Conservation (phyloP, 106 monocot species). For the Xerophyta viscosa region DNA sequence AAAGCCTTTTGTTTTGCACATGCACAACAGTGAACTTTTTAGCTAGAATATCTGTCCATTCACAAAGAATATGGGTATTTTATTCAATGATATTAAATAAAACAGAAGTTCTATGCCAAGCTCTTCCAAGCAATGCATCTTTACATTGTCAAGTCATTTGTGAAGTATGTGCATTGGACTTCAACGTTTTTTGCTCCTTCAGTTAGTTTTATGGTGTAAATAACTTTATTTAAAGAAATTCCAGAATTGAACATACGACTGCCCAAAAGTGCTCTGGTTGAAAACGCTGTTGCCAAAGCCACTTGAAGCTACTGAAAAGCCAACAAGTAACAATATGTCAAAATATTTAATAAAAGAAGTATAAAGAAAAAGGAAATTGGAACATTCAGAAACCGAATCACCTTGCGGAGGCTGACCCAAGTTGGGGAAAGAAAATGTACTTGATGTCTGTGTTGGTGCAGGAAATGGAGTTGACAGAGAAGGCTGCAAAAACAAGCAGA, state of each 20-base stretch:
- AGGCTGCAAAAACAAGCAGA: slow-evolving; percentile 17
- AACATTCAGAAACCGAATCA: background rate
- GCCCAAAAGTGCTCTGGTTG: slow-evolving; percentile 46
- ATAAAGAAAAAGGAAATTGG: background rate
- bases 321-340: slow-evolving; percentile 1
- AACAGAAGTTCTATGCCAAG: too few species aligned
- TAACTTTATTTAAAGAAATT: too few species aligned
- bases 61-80: too few species aligned
- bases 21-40: too few species aligned
- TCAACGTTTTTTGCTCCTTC: too few species aligned
- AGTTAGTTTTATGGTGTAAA: too few species aligned
- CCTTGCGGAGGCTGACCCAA: slow-evolving; percentile 77
- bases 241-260: slow-evolving; percentile 60
- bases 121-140: too few species aligned
- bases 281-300: slow-evolving; percentile 51
- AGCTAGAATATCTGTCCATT: too few species aligned
- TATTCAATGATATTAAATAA: too few species aligned
- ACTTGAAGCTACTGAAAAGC: slow-evolving; percentile 29
- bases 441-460: slow-evolving; percentile 24
- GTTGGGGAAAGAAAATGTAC: slow-evolving; percentile 57
- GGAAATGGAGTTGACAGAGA: slow-evolving; percentile 58
- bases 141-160: too few species aligned
- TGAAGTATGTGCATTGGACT: too few species aligned
- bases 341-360: background rate
- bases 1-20: too few species aligned